Conservation (phyloP, 2,329 filamentous ascomycete genomes). For the Chaetomiaceae sp. region DNA sequence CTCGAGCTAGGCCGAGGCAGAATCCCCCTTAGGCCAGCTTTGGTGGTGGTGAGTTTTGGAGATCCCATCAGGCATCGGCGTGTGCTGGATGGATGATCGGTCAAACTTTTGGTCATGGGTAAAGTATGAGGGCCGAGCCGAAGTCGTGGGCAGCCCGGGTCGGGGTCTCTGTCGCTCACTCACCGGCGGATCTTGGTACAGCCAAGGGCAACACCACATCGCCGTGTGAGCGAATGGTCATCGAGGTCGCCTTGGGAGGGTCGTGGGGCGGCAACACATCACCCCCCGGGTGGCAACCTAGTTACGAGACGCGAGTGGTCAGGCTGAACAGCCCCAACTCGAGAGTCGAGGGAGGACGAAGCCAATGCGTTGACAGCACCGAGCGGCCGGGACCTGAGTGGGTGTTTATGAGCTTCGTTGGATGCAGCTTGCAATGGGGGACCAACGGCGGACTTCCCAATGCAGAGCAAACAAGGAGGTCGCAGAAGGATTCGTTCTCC, state of each 20-base stretch:
- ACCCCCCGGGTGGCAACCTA: constrained; percentile 7
- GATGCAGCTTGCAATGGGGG: background rate
- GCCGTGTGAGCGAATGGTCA: constrained; percentile 2
- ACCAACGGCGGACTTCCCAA: background rate
- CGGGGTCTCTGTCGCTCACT: no score
- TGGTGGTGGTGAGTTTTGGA: background rate
- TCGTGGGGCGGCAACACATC: constrained; percentile 1
- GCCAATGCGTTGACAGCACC: background rate
- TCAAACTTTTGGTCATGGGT: no score
- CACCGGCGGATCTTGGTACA: constrained; percentile 5
- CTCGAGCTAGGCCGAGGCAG: background rate
- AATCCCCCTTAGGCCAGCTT: background rate
- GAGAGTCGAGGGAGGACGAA: background rate
- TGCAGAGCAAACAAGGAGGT: background rate
- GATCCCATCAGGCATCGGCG: background rate
- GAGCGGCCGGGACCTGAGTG: constrained; percentile 1
- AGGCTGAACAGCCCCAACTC: background rate
- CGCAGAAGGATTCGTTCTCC: constrained; percentile 13
- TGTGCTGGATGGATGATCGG: background rate
- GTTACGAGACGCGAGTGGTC: constrained; percentile 9
- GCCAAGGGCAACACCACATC: constrained; percentile 2
- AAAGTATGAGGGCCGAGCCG: no score
- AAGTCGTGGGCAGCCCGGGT: no score
- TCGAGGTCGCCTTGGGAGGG: background rate
- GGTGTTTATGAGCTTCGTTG: constrained; percentile 6